Percentiles rank a stretch among this genome's conserved stretches.
These are phyloP conservation scores for Gynochthodes officinalis DNA, from an alignment of 257 asterid genomes.

Conservation along the genomic window DNA sequence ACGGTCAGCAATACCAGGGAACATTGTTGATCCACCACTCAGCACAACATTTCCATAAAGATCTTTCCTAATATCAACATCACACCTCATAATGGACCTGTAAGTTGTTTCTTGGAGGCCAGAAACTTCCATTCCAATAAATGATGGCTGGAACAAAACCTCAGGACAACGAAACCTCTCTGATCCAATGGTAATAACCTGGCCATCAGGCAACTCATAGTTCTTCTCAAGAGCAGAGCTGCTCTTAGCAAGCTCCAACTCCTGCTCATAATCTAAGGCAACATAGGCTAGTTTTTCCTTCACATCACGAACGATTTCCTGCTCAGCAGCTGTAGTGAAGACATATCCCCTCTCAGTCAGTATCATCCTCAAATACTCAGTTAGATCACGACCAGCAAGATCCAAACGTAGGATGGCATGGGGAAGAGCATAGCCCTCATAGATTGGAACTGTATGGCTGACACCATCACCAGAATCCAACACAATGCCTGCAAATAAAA, in stretches of 20 bases:
- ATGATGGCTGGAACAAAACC: slow-evolving; percentile 39
- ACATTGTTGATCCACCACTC: slow-evolving; percentile 40
- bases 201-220: slow-evolving; percentile 44
- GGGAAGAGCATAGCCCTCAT: slow-evolving; percentile 39
- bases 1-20: slow-evolving; percentile 41
- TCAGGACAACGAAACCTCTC: slow-evolving; percentile 47
- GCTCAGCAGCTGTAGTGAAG: slow-evolving; percentile 36
- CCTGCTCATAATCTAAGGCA: slow-evolving; percentile 36
- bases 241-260: slow-evolving; percentile 31
- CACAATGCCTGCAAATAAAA: slow-evolving; percentile 27
- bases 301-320: slow-evolving; percentile 40
- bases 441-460: slow-evolving; percentile 40
- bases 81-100: slow-evolving; percentile 33
- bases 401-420: slow-evolving; percentile 34
- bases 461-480: slow-evolving; percentile 48
- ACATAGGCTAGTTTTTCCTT: slow-evolving; percentile 40
- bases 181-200: slow-evolving; percentile 35
- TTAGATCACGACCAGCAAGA: slow-evolving; percentile 40
- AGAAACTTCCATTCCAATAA: slow-evolving; percentile 29
- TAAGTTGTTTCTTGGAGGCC: slow-evolving; percentile 34
- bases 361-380: slow-evolving; percentile 29
- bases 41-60: slow-evolving; percentile 28
- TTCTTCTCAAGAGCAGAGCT: slow-evolving; percentile 34
- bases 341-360: slow-evolving; percentile 35
- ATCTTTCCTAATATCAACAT: slow-evolving; percentile 37